Base-by-base conservation (phyloP, 1,139 yeast species). In the Kluyveromyces sp. region DNA sequence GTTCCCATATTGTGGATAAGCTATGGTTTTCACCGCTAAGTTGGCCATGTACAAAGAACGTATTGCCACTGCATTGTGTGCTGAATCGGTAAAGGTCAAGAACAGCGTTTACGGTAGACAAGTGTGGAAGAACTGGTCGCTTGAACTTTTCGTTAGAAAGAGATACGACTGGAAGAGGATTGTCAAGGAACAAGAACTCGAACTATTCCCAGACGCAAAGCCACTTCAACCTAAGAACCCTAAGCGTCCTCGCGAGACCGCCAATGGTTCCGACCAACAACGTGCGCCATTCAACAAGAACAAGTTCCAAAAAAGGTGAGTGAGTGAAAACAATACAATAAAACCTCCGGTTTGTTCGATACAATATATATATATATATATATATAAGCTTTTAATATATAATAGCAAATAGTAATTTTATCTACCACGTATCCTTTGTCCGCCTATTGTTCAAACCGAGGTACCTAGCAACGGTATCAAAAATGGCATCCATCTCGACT, bases 71-170 rank as follows among this genome's bases (percentile, higher is more conserved):
- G 84, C 82, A 50, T 70, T 92, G 50, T 61, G 72, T 33, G 72
- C 70, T n/a, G 77, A 81, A 41, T 76, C 82, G 33, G 81, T 78
- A 32, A 74, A 76, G 53, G 84, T 92, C 37, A 89, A 92, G 67
- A 87, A 83, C 53, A 84, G 95, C 61, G 77, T 73, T 27, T 92
- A 92, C 60, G 98, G 98, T 40, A 79, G 84, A 61, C 75, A 81
- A 55, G 97, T 92, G 1, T 92, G 97, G 97, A 86, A 85, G 61
- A 92, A 90, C 64, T 92, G 97, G 97, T 44, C 50, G 5, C 40
- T 59, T 42, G 65, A 61, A 45, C 47, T 53, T 25, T 61, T 81
- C 59, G 64, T 71, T 8, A 75, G 96, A 62, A 82, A 82, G 65
- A 79, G 83, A 63, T 78, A 73, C 60, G 96, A 88, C 59, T 89